Base-by-base conservation (phyloP, 2,329 filamentous ascomycete genomes). In the Colletotrichum somersetense region DNA sequence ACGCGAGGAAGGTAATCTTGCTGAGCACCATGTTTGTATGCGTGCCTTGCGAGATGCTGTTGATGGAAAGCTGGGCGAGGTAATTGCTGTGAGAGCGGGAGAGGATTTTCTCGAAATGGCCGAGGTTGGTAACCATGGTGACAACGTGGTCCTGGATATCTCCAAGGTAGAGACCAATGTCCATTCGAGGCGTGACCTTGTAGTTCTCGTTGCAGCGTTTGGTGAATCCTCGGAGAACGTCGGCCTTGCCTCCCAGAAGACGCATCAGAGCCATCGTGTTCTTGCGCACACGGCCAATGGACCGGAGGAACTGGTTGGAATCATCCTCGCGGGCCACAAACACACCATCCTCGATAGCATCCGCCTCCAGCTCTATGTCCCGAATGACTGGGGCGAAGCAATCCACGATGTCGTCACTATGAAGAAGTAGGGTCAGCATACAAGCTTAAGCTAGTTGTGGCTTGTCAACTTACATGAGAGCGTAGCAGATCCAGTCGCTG, bases 121-220 rank as follows among this genome's bases (percentile, higher is more conserved):
- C 91, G 77, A 99, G 83, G 82, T 97, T 99, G 76, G 93, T 96
- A 89, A 97, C 97, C 96, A 98, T 98, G 57, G 96, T 99, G 72
- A 99, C 94, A 65, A 99, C 96, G 88, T 99, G 96, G 83, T 99
- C 96, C 82, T 99, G 96, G 75, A 99, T 98, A 83, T 99, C 96
- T 78, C 94, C 94, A 46, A 99, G 89, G 80, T 99, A 99, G 78
- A 99, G 89, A 30, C 95, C 96, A 75, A 99, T 97, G 79, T 99
- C 96, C 84, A 96, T 96, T 59, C 95, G 93, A 8, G 96, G 96
- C 1, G 96, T 97, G 64, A 98, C 93, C 75, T 94, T 93, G 85
- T 97, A 98, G 75, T 97, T 94, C 79, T 98, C 96, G 80, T 98
- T 99, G 89, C 96, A 99, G 63, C 97, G 94, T 86, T 99, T 99